These are phyloP conservation scores for Lactuca saligna DNA, from an alignment of 129 eudicot genomes.

Conservation along the genomic window DNA sequence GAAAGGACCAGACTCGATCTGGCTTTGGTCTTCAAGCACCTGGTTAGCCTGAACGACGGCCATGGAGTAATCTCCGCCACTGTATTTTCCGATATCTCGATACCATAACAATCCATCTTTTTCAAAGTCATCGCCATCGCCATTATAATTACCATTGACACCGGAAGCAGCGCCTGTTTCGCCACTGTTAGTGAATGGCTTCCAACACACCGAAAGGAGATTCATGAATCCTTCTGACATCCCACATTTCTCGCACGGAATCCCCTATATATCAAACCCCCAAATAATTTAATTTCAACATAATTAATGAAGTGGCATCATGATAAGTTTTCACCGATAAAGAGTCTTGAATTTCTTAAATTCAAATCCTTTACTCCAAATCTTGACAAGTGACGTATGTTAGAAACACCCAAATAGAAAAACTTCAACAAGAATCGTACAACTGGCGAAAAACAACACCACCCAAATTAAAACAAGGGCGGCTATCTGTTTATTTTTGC, in stretches of 20 bases:
- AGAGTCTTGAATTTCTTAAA: conserved; percentile 7
- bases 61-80: conserved; percentile 63
- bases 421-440: not conserved
- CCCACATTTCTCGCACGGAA: conserved; percentile 62
- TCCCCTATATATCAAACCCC: conserved; percentile 30
- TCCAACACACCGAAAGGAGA: conserved; percentile 67
- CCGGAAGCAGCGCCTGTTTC: conserved; percentile 25
- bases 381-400: conserved; percentile 17
- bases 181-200: conserved; percentile 46
- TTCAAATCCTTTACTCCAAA: conserved; percentile 15
- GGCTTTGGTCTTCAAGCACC: conserved; percentile 73
- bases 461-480: conserved; percentile 14
- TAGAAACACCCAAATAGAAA: conserved; percentile 21
- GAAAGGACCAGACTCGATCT: conserved; percentile 61
- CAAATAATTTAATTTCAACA: not conserved
- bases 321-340: not conserved
- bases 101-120: conserved; percentile 61
- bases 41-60: conserved; percentile 67
- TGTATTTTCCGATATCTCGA: conserved; percentile 45
- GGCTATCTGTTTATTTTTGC: not conserved
- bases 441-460: not conserved
- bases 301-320: conserved; percentile 15
- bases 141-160: conserved; percentile 17
- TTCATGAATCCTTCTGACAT: conserved; percentile 64
- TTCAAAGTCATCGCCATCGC: conserved; percentile 42